Conservation (phyloP, 2,329 filamentous ascomycete genomes). For the Ophiostoma montium region DNA sequence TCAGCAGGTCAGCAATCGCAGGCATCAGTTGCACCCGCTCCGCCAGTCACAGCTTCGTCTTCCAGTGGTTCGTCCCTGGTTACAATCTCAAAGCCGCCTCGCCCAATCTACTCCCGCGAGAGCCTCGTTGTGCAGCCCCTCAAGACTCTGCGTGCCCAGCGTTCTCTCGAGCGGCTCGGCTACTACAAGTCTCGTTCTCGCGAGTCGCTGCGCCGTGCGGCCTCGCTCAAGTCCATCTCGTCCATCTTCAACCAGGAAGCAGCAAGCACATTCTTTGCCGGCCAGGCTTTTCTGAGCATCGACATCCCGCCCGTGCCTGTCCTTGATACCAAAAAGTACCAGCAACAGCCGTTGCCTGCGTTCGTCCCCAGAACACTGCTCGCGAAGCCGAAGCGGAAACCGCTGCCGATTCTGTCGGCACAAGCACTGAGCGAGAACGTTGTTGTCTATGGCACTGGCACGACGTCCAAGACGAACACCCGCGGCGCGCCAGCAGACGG, state of each 20-base stretch:
- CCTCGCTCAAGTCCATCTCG: slow-evolving; percentile 32
- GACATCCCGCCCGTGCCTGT: slow-evolving; percentile 19
- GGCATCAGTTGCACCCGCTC: background rate
- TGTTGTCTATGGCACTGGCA: slow-evolving; percentile 2
- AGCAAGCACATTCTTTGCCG: slow-evolving; percentile 23
- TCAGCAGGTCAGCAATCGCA: background rate
- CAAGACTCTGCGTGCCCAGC: slow-evolving; percentile 28
- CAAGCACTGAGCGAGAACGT: slow-evolving; percentile 5
- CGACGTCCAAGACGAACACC: background rate
- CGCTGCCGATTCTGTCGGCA: slow-evolving; percentile 8
- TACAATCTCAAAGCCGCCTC: slow-evolving; percentile 21
- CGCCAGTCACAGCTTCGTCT: slow-evolving; percentile 3
- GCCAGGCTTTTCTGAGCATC: slow-evolving; percentile 27
- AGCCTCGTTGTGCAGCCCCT: slow-evolving; percentile 45
- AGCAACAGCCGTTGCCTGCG: background rate
- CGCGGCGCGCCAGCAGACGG: slow-evolving; percentile 1
- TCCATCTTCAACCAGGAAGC: slow-evolving; percentile 35
- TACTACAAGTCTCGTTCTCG: slow-evolving; percentile 36
- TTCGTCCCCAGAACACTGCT: background rate
- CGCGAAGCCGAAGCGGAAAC: slow-evolving; percentile 10
- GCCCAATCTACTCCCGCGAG: slow-evolving; percentile 42
- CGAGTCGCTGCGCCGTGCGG: slow-evolving; percentile 35
- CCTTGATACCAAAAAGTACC: slow-evolving; percentile 11
- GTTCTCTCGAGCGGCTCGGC: slow-evolving; percentile 33
- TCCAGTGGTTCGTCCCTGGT: slow-evolving; percentile 17